Percentiles rank a stretch among this genome's conserved stretches.
phyloP scores from a whole-genome alignment of 1,284 basidiomycete species.

The Trichosporon asahii region DNA sequence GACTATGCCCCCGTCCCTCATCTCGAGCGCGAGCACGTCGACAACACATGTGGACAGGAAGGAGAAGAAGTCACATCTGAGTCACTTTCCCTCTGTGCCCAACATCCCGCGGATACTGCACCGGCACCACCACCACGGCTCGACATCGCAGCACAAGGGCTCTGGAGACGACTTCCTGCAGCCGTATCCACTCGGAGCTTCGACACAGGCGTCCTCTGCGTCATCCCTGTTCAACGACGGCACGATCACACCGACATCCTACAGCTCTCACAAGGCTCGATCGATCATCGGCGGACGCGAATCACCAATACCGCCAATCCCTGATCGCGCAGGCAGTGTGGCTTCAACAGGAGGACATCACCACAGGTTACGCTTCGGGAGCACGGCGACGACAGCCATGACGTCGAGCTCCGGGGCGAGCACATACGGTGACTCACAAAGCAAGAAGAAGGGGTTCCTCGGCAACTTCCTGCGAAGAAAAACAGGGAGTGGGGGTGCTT shows the following conservation, averaged over 20 bases:
- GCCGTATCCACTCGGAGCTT: background rate
- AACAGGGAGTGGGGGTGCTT: background rate
- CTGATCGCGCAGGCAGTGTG: slow-evolving; percentile 4
- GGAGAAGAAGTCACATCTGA: slow-evolving; percentile 24
- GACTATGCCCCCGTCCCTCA: background rate
- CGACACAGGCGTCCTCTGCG: background rate
- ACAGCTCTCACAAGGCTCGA: background rate
- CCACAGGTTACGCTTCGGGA: slow-evolving; percentile 30
- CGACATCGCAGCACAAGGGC: slow-evolving; percentile 19
- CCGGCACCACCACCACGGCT: slow-evolving; percentile 23
- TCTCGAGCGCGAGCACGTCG: slow-evolving; percentile 8
- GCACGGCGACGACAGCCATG: slow-evolving; percentile 24
- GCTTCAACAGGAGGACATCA: slow-evolving; percentile 7
- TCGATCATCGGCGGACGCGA: slow-evolving; percentile 4
- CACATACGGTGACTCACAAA: slow-evolving; percentile 26
- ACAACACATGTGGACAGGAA: slow-evolving; percentile 12
- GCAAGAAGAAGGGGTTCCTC: slow-evolving; percentile 42
- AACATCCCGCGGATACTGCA: slow-evolving; percentile 26
- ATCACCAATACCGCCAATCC: background rate
- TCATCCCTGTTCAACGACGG: background rate
- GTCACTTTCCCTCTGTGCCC: slow-evolving; percentile 36
- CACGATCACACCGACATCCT: background rate
- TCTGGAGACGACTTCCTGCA: slow-evolving; percentile 12
- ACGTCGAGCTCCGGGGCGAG: background rate
- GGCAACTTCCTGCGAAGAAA: slow-evolving; percentile 21